A percentile compares a stretch with the other conserved stretches of the same genome.
Evolutionary conservation across 2,329 filamentous ascomycete genomes (phyloP).

Genomic region (Phialophora verrucosa): DNA sequence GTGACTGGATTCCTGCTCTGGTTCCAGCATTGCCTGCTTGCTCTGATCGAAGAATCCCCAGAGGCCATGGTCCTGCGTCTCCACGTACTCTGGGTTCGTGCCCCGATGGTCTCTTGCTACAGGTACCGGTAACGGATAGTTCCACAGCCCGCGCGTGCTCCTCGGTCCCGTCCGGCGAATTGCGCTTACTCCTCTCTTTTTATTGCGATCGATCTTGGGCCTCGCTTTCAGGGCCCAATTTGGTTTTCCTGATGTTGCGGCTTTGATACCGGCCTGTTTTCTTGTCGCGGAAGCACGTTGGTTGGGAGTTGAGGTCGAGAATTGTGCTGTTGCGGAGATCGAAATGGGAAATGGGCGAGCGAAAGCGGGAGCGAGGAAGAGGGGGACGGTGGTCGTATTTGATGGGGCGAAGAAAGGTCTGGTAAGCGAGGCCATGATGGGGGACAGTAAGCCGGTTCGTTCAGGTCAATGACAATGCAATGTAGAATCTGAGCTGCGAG

Average conservation of each 20-base stretch:
- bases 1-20: conserved; percentile 72
- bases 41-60: conserved; percentile 87
- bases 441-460: background rate
- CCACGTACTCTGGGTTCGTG: conserved; percentile 56
- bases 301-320: conserved; percentile 24
- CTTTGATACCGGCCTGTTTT: conserved; percentile 2
- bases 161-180: conserved; percentile 77
- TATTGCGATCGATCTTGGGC: conserved; percentile 71
- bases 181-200: conserved; percentile 78
- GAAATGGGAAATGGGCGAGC: conserved; percentile 23
- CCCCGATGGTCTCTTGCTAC: conserved; percentile 56
- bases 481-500: background rate
- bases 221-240: conserved; percentile 39
- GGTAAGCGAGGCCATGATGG: conserved; percentile 27
- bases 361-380: conserved; percentile 51
- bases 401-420: conserved; percentile 15
- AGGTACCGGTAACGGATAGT: conserved; percentile 74
- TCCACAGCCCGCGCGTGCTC: conserved; percentile 74
- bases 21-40: conserved; percentile 71
- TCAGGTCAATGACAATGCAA: background rate
- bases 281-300: conserved; percentile 34
- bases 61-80: conserved; percentile 79
- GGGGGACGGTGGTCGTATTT: conserved; percentile 39
- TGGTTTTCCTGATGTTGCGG: conserved; percentile 1
- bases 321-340: conserved; percentile 12